A percentile compares a stretch with the other conserved stretches of the same genome.
phyloP scores from a whole-genome alignment of 108 stramenopile species.

The Tribonema minus region DNA sequence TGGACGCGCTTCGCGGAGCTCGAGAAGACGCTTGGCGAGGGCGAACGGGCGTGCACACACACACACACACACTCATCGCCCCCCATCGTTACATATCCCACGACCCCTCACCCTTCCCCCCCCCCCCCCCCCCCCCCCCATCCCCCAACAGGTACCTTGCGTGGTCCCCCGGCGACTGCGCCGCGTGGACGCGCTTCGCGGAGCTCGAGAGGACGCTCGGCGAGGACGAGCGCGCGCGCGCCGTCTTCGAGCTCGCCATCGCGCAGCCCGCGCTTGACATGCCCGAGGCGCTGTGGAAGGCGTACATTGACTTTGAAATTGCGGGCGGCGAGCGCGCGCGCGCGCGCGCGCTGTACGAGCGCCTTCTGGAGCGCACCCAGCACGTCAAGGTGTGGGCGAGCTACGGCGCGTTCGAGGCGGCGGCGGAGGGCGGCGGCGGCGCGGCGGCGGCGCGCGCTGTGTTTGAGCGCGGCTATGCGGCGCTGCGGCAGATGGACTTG shows the following conservation, averaged over 20 bases:
- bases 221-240: constrained; percentile 85
- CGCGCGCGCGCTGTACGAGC: constrained; percentile 72
- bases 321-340: constrained; percentile 42
- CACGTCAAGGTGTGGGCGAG: constrained; percentile 77
- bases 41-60: constrained; percentile 79
- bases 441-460: constrained; percentile 74
- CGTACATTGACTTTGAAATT: constrained; percentile 96
- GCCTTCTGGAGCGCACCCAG: constrained; percentile 82
- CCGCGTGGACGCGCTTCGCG: constrained; percentile 85
- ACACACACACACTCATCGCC: no score
- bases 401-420: constrained; percentile 52
- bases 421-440: constrained; percentile 66
- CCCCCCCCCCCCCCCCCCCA: background rate
- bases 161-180: constrained; percentile 79
- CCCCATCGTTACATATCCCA: no score
- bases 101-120: no score
- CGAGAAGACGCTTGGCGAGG: constrained; percentile 87
- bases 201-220: constrained; percentile 86
- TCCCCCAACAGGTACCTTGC: constrained; percentile 75
- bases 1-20: constrained; percentile 87
- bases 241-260: constrained; percentile 91
- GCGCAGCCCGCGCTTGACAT: constrained; percentile 84
- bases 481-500: constrained; percentile 72
- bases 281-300: constrained; percentile 96
- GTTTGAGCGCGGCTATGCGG: constrained; percentile 76